Conservation (phyloP, 2,329 filamentous ascomycete species). For the Penicillium polonicum region DNA sequence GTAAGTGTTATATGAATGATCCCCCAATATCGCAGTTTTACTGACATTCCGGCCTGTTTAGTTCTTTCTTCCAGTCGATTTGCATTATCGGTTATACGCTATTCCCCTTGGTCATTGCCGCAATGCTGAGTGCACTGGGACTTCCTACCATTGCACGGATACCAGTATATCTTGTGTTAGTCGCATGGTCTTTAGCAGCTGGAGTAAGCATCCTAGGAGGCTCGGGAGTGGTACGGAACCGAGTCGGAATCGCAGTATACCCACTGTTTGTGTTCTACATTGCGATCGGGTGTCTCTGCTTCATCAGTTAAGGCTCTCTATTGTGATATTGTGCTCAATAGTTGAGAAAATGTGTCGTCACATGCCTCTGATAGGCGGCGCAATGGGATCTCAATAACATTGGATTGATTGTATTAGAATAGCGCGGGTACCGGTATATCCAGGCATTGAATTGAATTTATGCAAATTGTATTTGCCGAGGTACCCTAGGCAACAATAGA, state of each 20-base stretch:
- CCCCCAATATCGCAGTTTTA: not conserved
- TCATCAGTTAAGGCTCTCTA: constrained; percentile 70
- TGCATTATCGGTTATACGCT: constrained; percentile 98
- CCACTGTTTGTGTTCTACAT: constrained; percentile 95
- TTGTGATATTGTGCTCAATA: constrained; percentile 2
- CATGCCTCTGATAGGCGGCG: not conserved
- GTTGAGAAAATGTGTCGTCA: not conserved
- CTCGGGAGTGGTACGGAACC: constrained; percentile 91
- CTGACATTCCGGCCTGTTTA: constrained; percentile 42
- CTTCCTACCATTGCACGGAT: constrained; percentile 79
- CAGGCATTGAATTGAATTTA: not conserved
- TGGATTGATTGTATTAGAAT: constrained; percentile 6
- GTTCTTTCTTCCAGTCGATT: constrained; percentile 95
- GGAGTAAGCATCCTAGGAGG: constrained; percentile 95
- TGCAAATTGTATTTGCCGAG: not conserved
- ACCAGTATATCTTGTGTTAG: constrained; percentile 83
- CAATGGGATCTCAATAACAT: constrained; percentile 2
- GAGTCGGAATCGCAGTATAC: constrained; percentile 90
- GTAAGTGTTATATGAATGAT: constrained; percentile 57
- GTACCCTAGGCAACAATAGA: not conserved
- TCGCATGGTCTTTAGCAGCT: constrained; percentile 90
- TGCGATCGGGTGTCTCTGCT: constrained; percentile 88
- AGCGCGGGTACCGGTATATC: constrained; percentile 8
- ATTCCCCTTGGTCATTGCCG: constrained; percentile 92
- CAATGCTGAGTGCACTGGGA: constrained; percentile 78